Conservation (phyloP, 1,139 yeast species). For the Yamadazyma blattariae region DNA sequence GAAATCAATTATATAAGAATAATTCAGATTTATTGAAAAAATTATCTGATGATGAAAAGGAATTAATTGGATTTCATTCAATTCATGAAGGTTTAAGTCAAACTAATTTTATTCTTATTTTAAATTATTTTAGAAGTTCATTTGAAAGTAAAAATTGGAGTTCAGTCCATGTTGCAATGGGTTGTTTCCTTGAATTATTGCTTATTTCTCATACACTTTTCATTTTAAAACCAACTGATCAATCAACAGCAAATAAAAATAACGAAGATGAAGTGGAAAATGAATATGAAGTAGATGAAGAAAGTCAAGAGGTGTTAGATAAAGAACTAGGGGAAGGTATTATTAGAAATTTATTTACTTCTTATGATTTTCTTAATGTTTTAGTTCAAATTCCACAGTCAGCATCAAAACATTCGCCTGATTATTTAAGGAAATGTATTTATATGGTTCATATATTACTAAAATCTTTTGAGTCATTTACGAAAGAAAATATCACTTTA, state of each 20-base stretch:
- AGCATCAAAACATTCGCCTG: constrained; percentile 65
- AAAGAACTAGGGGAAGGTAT: constrained; percentile 49
- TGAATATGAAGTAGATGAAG: constrained; percentile 36
- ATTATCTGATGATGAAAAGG: constrained; percentile 18
- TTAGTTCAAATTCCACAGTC: constrained; percentile 61
- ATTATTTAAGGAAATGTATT: constrained; percentile 58
- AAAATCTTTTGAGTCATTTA: constrained; percentile 64
- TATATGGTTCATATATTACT: constrained; percentile 67
- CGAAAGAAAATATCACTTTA: constrained; percentile 59
- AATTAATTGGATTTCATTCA: constrained; percentile 50
- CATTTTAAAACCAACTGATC: constrained; percentile 8
- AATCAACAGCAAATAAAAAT: constrained; percentile 23
- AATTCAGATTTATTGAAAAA: constrained; percentile 14
- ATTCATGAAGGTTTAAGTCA: constrained; percentile 69
- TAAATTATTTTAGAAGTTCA: constrained; percentile 55
- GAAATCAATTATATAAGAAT: constrained; percentile 21
- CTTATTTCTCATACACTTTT: constrained; percentile 53
- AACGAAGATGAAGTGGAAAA: constrained; percentile 26
- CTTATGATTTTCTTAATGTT: constrained; percentile 59
- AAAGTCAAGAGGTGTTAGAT: constrained; percentile 48
- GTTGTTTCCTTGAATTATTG: constrained; percentile 65
- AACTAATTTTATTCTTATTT: constrained; percentile 58
- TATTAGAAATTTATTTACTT: constrained; percentile 54
- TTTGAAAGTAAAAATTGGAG: constrained; percentile 50
- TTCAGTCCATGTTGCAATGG: constrained; percentile 68